Evolutionary conservation across 805 yeast species (phyloP), one percentile per base, ranked within the genome.

Genomic region (Candida boleticola): DNA sequence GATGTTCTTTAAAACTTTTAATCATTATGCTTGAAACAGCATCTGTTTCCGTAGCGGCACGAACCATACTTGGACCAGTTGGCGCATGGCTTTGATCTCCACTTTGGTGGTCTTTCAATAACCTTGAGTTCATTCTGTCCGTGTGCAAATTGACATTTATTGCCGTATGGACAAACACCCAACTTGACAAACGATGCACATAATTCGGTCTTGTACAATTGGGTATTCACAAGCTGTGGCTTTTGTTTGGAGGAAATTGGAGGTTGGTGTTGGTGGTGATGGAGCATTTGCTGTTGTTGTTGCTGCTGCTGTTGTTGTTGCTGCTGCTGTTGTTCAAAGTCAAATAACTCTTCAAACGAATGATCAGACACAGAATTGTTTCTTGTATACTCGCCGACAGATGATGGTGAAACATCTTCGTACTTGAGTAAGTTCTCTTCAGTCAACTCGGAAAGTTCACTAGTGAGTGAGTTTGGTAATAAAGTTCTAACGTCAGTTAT

Each of bases 111-210:
- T 46, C 92, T 74, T 46, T 80, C 83, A 35, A 88, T 82, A 10
- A 63, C 52, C 61, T 87, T 87, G 53, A 89, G 69, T 61, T 89
- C 97, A 41, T 75, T 66, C 30, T 77, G 72, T 16, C 97, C 97
- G 58, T 89, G 97, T 4, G 97, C 97, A 73, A 89, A 89, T 66
- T 89, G 97, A 62, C 97, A 89, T 68, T 89, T 89, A 50, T 77
- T 75, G 2, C 95, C 96, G 60, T 89, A 89, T 13, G 95, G 96
- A 61, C 97, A 89, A 10, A 57, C 50, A 19, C 81, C 80, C 49
- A 79, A 76, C 53, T 77, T 80, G 57, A 80, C 77, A 59, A 74
- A 89, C 20, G 90, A 83, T 30, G 82, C 84, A 63, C 97, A 89
- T 42, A 90, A 73, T 63, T 89, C 97, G 0, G 97, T 90, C 66